Percentiles rank a stretch among this genome's conserved stretches.
These are phyloP conservation scores for Ceratobasidium papillatum DNA, from an alignment of 1,284 basidiomycete genomes.

Conservation along the genomic window DNA sequence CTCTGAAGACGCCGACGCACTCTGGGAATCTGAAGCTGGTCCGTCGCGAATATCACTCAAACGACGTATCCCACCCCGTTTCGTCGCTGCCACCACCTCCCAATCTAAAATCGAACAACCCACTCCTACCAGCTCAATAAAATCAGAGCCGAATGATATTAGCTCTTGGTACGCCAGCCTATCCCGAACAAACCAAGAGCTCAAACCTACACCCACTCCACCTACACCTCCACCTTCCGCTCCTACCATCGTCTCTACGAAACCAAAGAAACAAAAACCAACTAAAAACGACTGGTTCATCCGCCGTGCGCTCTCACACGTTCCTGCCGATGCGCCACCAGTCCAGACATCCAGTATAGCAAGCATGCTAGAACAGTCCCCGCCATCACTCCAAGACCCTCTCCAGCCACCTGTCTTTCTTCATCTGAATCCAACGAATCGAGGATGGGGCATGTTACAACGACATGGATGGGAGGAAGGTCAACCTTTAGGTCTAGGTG, in stretches of 20 bases:
- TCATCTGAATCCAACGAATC: constrained; percentile 41
- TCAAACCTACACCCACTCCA: neutral
- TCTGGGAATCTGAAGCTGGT: constrained; percentile 40
- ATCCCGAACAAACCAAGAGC: constrained; percentile 7
- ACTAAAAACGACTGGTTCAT: constrained; percentile 41
- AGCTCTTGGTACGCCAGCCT: constrained; percentile 40
- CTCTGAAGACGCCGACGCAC: constrained; percentile 29
- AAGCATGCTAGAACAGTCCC: constrained; percentile 42
- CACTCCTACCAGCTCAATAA: neutral
- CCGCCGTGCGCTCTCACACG: constrained; percentile 24
- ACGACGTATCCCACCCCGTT: constrained; percentile 41
- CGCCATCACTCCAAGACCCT: constrained; percentile 41
- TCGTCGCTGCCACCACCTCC: constrained; percentile 37
- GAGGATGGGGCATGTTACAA: constrained; percentile 42
- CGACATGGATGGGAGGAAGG: constrained; percentile 44
- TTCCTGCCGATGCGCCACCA: constrained; percentile 4
- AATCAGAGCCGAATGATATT: constrained; percentile 37
- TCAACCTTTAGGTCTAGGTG: constrained; percentile 36
- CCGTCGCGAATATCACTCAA: constrained; percentile 32
- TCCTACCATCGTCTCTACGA: neutral
- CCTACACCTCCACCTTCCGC: neutral
- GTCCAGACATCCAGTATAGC: constrained; percentile 35
- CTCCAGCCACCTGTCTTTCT: constrained; percentile 42
- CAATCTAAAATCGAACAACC: constrained; percentile 30
- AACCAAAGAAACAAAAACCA: constrained; percentile 21